Evolutionary conservation across 2,329 filamentous ascomycete genomes (phyloP).

Genomic region (Colletotrichum gigasporum): DNA sequence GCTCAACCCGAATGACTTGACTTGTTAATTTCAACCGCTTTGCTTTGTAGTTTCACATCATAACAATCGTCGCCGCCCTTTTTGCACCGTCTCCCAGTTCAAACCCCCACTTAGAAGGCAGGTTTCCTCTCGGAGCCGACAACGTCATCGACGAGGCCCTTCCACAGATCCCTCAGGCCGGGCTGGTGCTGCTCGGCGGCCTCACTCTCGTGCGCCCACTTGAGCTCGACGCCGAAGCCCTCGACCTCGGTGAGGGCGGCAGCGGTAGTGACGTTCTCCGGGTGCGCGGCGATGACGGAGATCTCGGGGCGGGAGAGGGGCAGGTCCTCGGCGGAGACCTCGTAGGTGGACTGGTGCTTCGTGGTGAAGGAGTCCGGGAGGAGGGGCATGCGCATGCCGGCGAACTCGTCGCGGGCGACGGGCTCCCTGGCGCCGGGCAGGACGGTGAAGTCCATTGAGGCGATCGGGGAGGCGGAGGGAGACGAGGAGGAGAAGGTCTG

Average conservation of each 20-base stretch:
- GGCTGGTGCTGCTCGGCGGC: conserved; percentile 40
- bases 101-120: background rate
- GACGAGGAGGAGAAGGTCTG: conserved; percentile 66
- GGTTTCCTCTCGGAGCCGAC: conserved; percentile 35
- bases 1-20: background rate
- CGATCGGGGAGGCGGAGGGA: conserved; percentile 41
- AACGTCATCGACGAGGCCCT: conserved; percentile 63
- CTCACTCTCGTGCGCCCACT: conserved; percentile 55
- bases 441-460: conserved; percentile 61
- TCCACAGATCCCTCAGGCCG: conserved; percentile 63
- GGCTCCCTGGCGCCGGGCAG: conserved; percentile 57
- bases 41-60: conserved; percentile 25
- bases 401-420: conserved; percentile 42
- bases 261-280: conserved; percentile 59
- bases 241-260: conserved; percentile 67
- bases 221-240: conserved; percentile 64
- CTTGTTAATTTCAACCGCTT: conserved; percentile 15
- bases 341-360: conserved; percentile 48
- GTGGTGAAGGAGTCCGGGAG: conserved; percentile 66
- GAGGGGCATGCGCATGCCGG: conserved; percentile 64
- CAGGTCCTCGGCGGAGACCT: conserved; percentile 46
- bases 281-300: conserved; percentile 65
- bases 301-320: conserved; percentile 56
- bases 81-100: background rate
- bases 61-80: conserved; percentile 8